Conservation (phyloP, 768 basidiomycete species). For the Dioszegia crocea region DNA sequence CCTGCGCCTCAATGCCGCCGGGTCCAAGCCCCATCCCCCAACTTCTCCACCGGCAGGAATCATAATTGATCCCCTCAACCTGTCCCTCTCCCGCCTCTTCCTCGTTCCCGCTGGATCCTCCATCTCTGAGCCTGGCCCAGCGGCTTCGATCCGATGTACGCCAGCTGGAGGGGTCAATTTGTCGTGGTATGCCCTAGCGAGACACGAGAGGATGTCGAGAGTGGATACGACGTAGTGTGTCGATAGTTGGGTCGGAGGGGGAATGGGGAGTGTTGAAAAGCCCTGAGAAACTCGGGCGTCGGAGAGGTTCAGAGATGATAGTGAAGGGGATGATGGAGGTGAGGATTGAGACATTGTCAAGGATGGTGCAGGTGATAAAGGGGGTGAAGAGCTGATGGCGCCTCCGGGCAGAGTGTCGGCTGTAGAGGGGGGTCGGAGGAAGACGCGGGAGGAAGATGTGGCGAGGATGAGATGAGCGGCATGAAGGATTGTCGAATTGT, state of each 20-base stretch:
- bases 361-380: slow-evolving; percentile 13
- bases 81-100: not conserved
- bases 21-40: slow-evolving; percentile 7
- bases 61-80: slow-evolving; percentile 10
- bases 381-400: slow-evolving; percentile 1
- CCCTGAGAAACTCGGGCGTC: not conserved
- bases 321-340: slow-evolving; percentile 8
- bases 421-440: slow-evolving; percentile 11
- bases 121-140: not conserved
- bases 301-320: slow-evolving; percentile 9
- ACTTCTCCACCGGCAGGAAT: slow-evolving; percentile 3
- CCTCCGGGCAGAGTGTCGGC: not conserved
- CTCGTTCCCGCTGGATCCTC: not conserved
- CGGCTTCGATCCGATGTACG: not conserved
- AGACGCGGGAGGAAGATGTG: slow-evolving; percentile 32
- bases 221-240: slow-evolving; percentile 36
- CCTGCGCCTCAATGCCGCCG: slow-evolving; percentile 1
- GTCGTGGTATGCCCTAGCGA: slow-evolving; percentile 16
- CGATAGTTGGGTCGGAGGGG: slow-evolving; percentile 23
- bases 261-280: slow-evolving; percentile 9
- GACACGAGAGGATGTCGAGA: slow-evolving; percentile 21
- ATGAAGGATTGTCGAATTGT: slow-evolving; percentile 24
- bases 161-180: slow-evolving; percentile 17
- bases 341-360: slow-evolving; percentile 6
- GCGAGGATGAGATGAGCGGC: slow-evolving; percentile 38